Evolutionary conservation across 2,329 filamentous ascomycete genomes (phyloP).

Genomic region (Pleomassaria siparia): DNA sequence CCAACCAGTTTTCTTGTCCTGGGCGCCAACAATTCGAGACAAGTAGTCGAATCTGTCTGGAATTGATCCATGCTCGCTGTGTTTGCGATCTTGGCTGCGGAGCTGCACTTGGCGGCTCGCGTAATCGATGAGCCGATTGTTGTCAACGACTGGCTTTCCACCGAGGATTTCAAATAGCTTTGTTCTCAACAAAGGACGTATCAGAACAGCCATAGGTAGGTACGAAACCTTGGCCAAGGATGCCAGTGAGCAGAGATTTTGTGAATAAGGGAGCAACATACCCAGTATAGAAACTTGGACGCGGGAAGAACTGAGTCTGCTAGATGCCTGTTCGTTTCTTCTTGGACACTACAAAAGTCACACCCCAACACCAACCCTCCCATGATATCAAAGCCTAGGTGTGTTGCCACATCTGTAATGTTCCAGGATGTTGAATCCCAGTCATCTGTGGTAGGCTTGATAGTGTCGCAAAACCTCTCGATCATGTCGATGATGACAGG

Average conservation of each 20-base stretch:
- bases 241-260: background rate
- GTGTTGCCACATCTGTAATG: conserved; percentile 41
- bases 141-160: conserved; percentile 23
- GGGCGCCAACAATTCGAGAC: conserved; percentile 43
- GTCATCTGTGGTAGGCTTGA: conserved; percentile 16
- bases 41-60: conserved; percentile 42
- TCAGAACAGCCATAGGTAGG: conserved; percentile 17
- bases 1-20: conserved; percentile 45
- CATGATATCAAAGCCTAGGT: conserved; percentile 52
- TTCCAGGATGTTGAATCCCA: conserved; percentile 46
- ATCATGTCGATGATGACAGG: conserved; percentile 40
- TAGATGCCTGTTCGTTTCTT: conserved; percentile 29
- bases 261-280: conserved; percentile 7
- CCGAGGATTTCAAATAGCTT: conserved; percentile 21
- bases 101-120: conserved; percentile 14
- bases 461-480: conserved; percentile 34
- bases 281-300: conserved; percentile 26
- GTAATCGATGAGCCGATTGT: conserved; percentile 27
- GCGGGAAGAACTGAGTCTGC: conserved; percentile 23
- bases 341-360: conserved; percentile 38
- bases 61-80: conserved; percentile 12
- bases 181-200: conserved; percentile 21
- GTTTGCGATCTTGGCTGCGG: background rate
- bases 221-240: conserved; percentile 15
- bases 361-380: conserved; percentile 44